Evolutionary conservation across 2,329 filamentous ascomycete species (phyloP), one percentile per base, ranked within the genome.

Genomic region (Verticillium tricorpus): DNA sequence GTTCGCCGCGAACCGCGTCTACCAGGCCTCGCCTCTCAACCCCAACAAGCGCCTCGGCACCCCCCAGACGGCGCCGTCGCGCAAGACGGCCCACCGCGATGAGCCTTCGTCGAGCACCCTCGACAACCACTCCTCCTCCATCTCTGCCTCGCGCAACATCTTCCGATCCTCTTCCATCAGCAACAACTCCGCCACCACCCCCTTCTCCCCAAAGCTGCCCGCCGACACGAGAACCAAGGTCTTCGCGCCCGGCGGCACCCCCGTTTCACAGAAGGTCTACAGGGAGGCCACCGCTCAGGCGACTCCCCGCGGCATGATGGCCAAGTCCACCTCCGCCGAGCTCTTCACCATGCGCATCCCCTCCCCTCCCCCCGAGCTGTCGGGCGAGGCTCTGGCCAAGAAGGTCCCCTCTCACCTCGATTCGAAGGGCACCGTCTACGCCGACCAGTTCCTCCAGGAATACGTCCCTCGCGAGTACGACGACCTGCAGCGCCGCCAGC

Each of bases 281-380:
- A 78, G 81, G 56, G 78, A 78, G 61, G 77, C 76, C 1, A 79
- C 77, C 2, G 76, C 77, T 34, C 80, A 84, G 68, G 76, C 77
- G 58, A 79, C 77, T 5, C 77, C 80, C 25, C 79, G 79, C 40
- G 82, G 80, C 61, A 76, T 86, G 76, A 76, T 80, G 65, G 74
- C 80, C 31, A 80, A 79, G 69, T 76, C 79, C 6, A 71, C 77
- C 2, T 78, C 81, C 19, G 79, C 78, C 64, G 82, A 86, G 55
- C 77, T 84, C 17, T 87, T 87, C 68, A 72, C 78, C 32, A 83
- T 86, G 83, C 82, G 82, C 67, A 87, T 87, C 62, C 77, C 82
- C 28, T 83, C 82, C 19, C 85, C 85, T 0, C 83, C 84, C 58
- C 77, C 79, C 11, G 80, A 84, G 63, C 75, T 87, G 34, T 84